Conservation (phyloP, 768 basidiomycete genomes). For the Udeniomyces megalosporus region DNA sequence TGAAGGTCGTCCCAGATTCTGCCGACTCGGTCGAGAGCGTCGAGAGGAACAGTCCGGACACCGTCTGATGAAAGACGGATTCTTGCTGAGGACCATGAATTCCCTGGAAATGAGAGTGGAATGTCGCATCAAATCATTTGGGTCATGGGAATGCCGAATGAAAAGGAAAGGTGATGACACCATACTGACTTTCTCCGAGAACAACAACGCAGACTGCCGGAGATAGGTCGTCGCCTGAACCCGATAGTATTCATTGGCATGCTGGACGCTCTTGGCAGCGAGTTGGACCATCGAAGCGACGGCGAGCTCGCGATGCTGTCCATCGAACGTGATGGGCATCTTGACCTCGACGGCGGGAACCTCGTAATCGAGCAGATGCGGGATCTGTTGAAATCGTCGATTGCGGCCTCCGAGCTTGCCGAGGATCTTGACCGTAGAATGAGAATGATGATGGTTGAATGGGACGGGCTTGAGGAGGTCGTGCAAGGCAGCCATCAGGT, state of each 20-base stretch:
- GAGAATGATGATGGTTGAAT: conserved; percentile 66
- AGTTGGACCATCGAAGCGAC: conserved; percentile 49
- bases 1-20: conserved; percentile 50
- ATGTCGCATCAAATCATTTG: no score
- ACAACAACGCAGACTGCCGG: conserved; percentile 51
- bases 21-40: conserved; percentile 52
- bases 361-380: conserved; percentile 56
- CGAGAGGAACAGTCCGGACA: conserved; percentile 67
- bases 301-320: conserved; percentile 46
- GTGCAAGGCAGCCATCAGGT: conserved; percentile 88
- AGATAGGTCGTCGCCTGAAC: conserved; percentile 35
- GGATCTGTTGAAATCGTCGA: conserved; percentile 63
- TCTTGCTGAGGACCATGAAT: conserved; percentile 56
- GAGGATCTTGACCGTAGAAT: conserved; percentile 86
- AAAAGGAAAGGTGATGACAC: neutral
- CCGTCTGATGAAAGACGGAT: conserved; percentile 47
- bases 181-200: conserved; percentile 54
- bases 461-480: conserved; percentile 80
- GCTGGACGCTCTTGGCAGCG: conserved; percentile 47
- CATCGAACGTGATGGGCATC: conserved; percentile 55
- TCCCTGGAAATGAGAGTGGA: conserved; percentile 37
- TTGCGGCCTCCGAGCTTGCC: conserved; percentile 94
- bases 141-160: no score
- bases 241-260: conserved; percentile 32
- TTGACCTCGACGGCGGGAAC: conserved; percentile 48